Evolutionary conservation across 2,329 filamentous ascomycete genomes (phyloP).

Genomic region (Aspergillus felis): DNA sequence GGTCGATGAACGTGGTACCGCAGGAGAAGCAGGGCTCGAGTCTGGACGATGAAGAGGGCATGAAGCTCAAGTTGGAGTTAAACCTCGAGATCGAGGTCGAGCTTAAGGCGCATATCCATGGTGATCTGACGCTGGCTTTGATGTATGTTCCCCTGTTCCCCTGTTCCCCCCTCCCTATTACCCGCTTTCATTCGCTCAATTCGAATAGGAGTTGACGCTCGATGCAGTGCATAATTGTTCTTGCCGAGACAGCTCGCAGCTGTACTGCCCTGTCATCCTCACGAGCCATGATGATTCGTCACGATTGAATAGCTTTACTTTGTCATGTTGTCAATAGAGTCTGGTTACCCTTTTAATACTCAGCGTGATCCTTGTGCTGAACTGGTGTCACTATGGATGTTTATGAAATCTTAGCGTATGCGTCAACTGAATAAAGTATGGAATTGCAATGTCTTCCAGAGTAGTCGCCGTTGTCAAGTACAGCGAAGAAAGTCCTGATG

Average conservation of each 20-base stretch:
- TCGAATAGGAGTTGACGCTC: conserved; percentile 12
- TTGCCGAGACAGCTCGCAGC: not conserved
- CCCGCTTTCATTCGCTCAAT: not conserved
- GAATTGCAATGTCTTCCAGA: too few relatives aligned
- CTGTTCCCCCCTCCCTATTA: not conserved
- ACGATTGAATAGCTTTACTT: not conserved
- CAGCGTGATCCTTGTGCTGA: not conserved
- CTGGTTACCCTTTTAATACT: not conserved
- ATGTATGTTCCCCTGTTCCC: conserved; percentile 40
- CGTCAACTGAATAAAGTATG: too few relatives aligned
- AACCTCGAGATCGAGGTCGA: conserved; percentile 62
- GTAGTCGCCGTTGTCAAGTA: too few relatives aligned
- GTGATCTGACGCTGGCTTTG: conserved; percentile 56
- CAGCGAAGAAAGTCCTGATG: too few relatives aligned
- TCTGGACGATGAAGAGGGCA: conserved; percentile 38
- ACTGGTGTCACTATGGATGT: not conserved
- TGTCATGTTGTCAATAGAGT: not conserved
- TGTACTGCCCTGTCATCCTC: not conserved
- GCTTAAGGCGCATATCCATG: conserved; percentile 62
- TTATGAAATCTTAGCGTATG: too few relatives aligned
- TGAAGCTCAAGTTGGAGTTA: conserved; percentile 56
- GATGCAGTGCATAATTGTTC: conserved; percentile 9
- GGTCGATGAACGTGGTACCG: conserved; percentile 18
- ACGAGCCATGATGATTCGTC: not conserved
- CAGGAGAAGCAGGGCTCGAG: conserved; percentile 22